Base-by-base conservation (phyloP, 768 basidiomycete species). In the Xerocomellus intermedius region DNA sequence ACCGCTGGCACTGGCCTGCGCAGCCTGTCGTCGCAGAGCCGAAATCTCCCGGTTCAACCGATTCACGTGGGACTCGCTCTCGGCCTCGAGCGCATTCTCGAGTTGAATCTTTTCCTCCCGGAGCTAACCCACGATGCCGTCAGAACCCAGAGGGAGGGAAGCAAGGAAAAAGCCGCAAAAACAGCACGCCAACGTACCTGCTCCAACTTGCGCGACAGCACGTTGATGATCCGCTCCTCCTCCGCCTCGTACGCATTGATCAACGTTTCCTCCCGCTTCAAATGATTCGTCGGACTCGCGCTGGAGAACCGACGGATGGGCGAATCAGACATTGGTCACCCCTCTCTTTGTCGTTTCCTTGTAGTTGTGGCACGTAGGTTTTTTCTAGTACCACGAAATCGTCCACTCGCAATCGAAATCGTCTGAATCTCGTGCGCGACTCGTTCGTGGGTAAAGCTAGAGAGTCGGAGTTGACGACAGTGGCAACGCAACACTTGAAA, bases 201-300 rank as follows among this genome's bases (percentile, higher is more conserved):
- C 73, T 93, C 89, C 48, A 94, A 77, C 69, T 93, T 94, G 61
- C 90, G 78, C 26, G 87, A 91, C 51, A 94, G 74, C 8, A 88
- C 77, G 56, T 91, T 92, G 60, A 91, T 87, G 51, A 94, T 91
- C 42, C 90, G 83, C 68, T 94, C 91, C 72, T 94, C 90, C 71
- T 94, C 91, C 12, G 91, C 91, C 63, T 93, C 91, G 69, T 91
- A 93, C 21, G 87, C 87, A 70, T 93, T 91, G 66, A 92, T 92
- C 66, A 93, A 77, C 49, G 83, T 86, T 66, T 92, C 90, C 63
- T 86, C 82, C 37, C 77, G 71, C 59, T 80, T 70, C 19, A 71
- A 32, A 10, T 66, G 80, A 52, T 74, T 81, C 56, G 75, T 79
- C 37, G 82, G 74, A 64, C 78, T 83, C 33, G 79, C 75, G 3